Base-by-base conservation (phyloP, 495 filamentous ascomycete genomes). In the Letharia lupina region DNA sequence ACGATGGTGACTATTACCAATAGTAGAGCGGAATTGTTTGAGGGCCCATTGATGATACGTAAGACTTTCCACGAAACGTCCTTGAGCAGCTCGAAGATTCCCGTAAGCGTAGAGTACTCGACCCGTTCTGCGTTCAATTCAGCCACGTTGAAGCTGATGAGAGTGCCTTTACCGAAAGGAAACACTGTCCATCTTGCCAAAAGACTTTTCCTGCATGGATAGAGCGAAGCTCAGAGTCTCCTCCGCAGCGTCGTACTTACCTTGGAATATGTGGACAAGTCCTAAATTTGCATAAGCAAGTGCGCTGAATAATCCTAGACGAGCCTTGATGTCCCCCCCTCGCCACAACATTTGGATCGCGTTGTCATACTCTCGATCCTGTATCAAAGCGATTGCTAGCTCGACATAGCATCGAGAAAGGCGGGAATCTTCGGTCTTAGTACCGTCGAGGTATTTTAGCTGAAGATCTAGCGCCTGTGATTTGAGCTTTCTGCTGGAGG, bases 21-120 rank as follows among this genome's bases (percentile, higher is more conserved):
- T 58, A 16, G 54, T 58, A 15, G 54, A 58, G 37, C 54, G 28
- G 37, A 58, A 58, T 58, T 58, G 54, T 15, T 58, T n/a, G 18
- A 3, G 12, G 23, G 54, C 23, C 37, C 16, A 7, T 28, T 35
- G 37, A 58, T 58, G 54, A 35, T 35, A 58, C 28, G n/a, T 9
- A n/a, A 9, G 37, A n/a, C 54, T 58, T 18, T 58, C 54, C 6
- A 33, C 54, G 7, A 58, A 31, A 35, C 54, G 54, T 28, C 54
- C 54, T 58, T 58, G 54, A 10, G 37, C 28, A 35, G 54, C 54
- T 11, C 54, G 54, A 15, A 58, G 54, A 31, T 58, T 58, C 12
- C 54, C 54, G 23, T n/a, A 35, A 12, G 54, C 54, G 20, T 58
- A 58, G 20, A 58, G 54, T 16, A 58, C 7, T 35, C 54, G 54